A percentile compares a stretch with the other conserved stretches of the same genome.
phyloP scores from a whole-genome alignment of 352 stramenopile genomes.

The Pelagophyceae sp. region DNA sequence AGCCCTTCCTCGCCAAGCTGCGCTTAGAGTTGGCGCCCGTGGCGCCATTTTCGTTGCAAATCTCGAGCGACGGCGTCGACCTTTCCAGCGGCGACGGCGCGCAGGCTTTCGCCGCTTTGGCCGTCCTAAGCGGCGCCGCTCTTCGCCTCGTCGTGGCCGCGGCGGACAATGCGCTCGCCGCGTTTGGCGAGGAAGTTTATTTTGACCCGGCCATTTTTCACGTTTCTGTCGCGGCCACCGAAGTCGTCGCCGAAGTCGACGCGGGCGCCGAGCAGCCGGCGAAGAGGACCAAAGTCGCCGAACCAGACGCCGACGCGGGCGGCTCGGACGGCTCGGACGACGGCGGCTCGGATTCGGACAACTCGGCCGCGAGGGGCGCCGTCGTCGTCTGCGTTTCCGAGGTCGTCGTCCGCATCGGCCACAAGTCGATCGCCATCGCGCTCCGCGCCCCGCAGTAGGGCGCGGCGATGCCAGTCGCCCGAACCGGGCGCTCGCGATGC shows the following conservation, averaged over 20 bases:
- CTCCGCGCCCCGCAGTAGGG: too few relatives aligned
- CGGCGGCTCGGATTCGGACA: neutral
- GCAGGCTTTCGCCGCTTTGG: neutral
- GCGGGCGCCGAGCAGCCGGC: too few relatives aligned
- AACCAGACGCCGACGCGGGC: neutral
- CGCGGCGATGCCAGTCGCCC: too few relatives aligned
- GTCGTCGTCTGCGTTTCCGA: neutral
- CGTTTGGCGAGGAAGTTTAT: neutral
- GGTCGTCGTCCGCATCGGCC: neutral
- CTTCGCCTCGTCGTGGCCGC: neutral
- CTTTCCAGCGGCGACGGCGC: neutral
- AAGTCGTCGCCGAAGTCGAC: too few relatives aligned
- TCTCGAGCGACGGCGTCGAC: neutral
- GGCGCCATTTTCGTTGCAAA: neutral
- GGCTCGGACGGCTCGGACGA: neutral
- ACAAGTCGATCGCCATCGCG: neutral
- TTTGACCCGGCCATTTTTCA: neutral
- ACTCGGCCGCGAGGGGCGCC: too few relatives aligned
- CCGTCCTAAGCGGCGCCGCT: neutral
- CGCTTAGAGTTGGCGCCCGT: neutral
- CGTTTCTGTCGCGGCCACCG: constrained; percentile 1
- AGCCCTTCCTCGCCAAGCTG: neutral
- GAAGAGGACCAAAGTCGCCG: neutral
- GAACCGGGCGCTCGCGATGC: too few relatives aligned
- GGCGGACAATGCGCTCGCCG: neutral